A percentile compares a stretch with the other conserved stretches of the same genome.
Conservation (phyloP, 2,329 filamentous ascomycete species). For the Fusarium sp. region DNA sequence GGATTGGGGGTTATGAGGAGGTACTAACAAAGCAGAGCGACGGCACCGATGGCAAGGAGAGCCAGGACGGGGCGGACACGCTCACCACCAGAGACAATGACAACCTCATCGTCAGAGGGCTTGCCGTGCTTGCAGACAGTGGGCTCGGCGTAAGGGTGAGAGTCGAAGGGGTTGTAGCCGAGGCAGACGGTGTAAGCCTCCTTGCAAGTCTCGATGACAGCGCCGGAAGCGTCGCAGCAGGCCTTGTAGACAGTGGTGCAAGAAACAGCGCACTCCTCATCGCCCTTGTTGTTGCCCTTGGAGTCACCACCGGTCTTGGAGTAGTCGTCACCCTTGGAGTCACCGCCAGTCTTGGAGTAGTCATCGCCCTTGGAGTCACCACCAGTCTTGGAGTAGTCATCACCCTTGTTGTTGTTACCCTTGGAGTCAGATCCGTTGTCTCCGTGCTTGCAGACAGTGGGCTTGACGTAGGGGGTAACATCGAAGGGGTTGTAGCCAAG, state of each 20-base stretch:
- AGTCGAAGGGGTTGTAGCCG: constrained; percentile 29
- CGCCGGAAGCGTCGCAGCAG: constrained; percentile 29
- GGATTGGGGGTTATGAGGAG: accelerated
- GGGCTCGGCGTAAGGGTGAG: constrained; percentile 26
- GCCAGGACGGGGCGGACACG: constrained; percentile 30
- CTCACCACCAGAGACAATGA: constrained; percentile 32
- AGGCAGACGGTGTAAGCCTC: constrained; percentile 28
- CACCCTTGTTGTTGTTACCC: background rate
- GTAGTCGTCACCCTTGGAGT: background rate
- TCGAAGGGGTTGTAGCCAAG: constrained; percentile 33
- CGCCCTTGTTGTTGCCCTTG: background rate
- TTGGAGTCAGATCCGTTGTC: background rate
- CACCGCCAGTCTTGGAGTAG: background rate
- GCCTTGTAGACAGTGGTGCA: constrained; percentile 31
- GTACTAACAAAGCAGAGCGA: constrained; percentile 35
- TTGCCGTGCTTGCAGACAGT: constrained; percentile 32
- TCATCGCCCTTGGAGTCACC: background rate
- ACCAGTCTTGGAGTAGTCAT: background rate
- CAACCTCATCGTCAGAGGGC: constrained; percentile 20
- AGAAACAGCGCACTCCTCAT: constrained; percentile 18
- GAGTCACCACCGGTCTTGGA: background rate
- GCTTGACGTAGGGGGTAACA: constrained; percentile 17
- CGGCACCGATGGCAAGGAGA: constrained; percentile 26
- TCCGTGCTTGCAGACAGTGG: constrained; percentile 34
- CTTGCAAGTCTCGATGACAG: constrained; percentile 27